Evolutionary conservation across 2,329 filamentous ascomycete species (phyloP), one percentile per base, ranked within the genome.

Genomic region (Aspergillus pseudoglaucus): DNA sequence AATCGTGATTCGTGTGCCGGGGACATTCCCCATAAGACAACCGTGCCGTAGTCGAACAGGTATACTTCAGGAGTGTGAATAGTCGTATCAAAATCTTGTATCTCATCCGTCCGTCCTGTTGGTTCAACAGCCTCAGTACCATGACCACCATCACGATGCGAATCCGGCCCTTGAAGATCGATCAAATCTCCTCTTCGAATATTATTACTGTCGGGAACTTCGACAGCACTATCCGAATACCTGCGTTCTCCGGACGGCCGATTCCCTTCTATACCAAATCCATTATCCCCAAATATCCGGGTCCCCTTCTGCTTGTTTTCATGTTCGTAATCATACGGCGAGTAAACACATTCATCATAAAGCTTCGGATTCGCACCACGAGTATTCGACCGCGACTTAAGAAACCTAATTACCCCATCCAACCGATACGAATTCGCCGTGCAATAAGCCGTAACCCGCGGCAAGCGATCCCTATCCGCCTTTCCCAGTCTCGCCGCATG

Each of bases 1-100:
- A 98, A 95, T 35, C 87, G 82, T 56, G 88, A 85, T 72, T 98
- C 93, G 59, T 98, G 87, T 25, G 81, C 78, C n/a, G 87, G 76
- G 0, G 87, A 85, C 93, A 98, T 97, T 57, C 93, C 93, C 93
- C 93, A 98, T 65, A 97, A 90, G 12, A 98, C 93, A 4, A 96
- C 88, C 2, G 95, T 95, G 50, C 93, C 93, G 63, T 98, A 98
- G 64, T 96, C 88, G 62, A 97, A 98, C 10, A 98, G 77, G 65
- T 98, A 98, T 2, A 96, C 80, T 67, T 98, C 93, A 0, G 93
- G 90, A 1, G 87, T 95, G 68, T 96, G 89, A 3, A 97, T 85
- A 42, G 85, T 80, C 2, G 81, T 95, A 63, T 96, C 90, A 53
- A 96, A 88, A 64, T 95, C 88, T 4, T 81, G 77, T 14, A 79